phyloP scores from a whole-genome alignment of 495 filamentous ascomycete genomes.

The Podospora tetraspora region DNA sequence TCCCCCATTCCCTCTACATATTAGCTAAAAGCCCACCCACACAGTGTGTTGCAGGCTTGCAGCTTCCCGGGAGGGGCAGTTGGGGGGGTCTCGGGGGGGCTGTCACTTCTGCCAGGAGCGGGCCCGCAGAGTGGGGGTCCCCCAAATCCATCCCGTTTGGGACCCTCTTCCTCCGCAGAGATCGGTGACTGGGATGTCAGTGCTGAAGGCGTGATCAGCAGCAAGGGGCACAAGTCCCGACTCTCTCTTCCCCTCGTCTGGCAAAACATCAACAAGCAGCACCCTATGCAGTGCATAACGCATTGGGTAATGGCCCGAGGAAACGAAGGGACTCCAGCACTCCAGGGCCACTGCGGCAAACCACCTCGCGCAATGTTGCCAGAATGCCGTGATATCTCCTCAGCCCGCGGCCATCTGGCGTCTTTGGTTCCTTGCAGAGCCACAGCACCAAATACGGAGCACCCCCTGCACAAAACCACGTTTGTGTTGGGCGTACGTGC shows the following conservation, averaged over 20 bases:
- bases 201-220: background rate
- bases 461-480: background rate
- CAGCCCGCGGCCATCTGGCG: slow-evolving; percentile 11
- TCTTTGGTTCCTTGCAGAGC: background rate
- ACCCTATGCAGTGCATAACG: background rate
- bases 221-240: background rate
- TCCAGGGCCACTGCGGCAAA: slow-evolving; percentile 18
- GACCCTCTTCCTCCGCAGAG: background rate
- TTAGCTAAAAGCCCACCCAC: slow-evolving; percentile 21
- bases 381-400: slow-evolving; percentile 34
- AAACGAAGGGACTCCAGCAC: slow-evolving; percentile 1
- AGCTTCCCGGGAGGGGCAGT: slow-evolving; percentile 22
- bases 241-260: background rate
- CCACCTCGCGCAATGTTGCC: slow-evolving; percentile 23
- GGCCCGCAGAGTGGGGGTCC: slow-evolving; percentile 5
- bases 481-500: slow-evolving; percentile 3
- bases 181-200: background rate
- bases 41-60: slow-evolving; percentile 12
- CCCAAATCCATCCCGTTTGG: background rate
- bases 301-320: background rate
- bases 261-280: background rate
- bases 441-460: background rate
- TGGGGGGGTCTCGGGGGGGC: slow-evolving; percentile 15
- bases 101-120: slow-evolving; percentile 7
- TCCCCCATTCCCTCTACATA: slow-evolving; percentile 4